Base-by-base conservation (phyloP, 2,329 filamentous ascomycete genomes). In the Alternaria triticina region DNA sequence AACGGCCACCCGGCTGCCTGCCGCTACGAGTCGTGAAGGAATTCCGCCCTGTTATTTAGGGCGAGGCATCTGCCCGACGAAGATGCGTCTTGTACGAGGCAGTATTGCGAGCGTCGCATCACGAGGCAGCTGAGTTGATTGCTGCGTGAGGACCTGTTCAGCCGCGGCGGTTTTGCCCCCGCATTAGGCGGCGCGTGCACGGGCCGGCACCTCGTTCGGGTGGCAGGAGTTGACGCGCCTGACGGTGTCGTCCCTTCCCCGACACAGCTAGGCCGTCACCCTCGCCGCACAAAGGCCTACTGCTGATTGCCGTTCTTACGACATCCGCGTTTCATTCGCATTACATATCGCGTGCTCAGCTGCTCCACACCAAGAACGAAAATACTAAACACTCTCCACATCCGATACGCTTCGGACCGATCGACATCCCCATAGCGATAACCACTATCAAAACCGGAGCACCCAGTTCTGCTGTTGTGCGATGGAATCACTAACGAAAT, bases 151-250 rank as follows among this genome's bases (percentile, higher is more conserved):
- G 17, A 20, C 17, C 17, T 47, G 44, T n/a, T 40, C 59, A 30
- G 59, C 59, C 47, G 59, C 47, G 47, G 54, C 54, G 33, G 30
- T 59, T 40, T 54, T 62, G 59, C 59, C 55, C 47, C 59, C 55
- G 55, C 45, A 45, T 30, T 23, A 54, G 20, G 28, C 40, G 43
- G 59, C 47, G 28, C 47, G 55, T 59, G 59, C 59, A 50, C 23
- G 23, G 50, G 45, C 30, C 55, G 40, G 36, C 49, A 58, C 2
- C 46, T 36, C 20, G 22, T 17, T 43, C 33, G 46, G 54, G 33
- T 52, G 59, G 55, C 54, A 61, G 54, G 46, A 15, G 43, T 45
- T 47, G 54, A 44, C 45, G 36, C 59, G 44, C 30, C 50, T 56
- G 49, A 43, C 44, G 30, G 57, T 22, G 46, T 43, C 20, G 40